Base-by-base conservation (phyloP, 1,284 basidiomycete species). In the Malassezia obtusa region DNA sequence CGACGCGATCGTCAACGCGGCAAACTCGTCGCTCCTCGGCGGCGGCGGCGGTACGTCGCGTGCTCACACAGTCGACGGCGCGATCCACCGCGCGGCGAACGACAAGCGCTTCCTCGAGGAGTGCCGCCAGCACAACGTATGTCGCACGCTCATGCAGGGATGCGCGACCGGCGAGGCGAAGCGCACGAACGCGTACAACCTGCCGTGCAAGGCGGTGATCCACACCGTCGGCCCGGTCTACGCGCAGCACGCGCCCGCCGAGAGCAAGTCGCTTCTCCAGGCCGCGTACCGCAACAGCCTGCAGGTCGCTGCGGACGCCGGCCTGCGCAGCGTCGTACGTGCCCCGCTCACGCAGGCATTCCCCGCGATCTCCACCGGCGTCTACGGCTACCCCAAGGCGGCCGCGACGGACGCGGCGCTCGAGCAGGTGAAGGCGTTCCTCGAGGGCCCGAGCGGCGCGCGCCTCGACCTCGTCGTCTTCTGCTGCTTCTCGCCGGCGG, bases 111-210 rank as follows among this genome's bases (percentile, higher is more conserved):
- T 96, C 4, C 64, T 84, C 2, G 76, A 80, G 50, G 89, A 90
- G 79, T 91, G 85, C 82, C 65, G 65, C 17, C 35, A 47, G 11
- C 58, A 63, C 22, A 49, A 61, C 26, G 56, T 58, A 19, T 26
- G 54, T 47, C 8, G 11, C 6, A 4, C 84, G 71, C 71, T 77
- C 40, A 79, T 76, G 45, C 78, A 82, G 49, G 89, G 90, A 7
- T 89, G 86, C 65, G 76, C 80, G 28, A 87, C 86, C 11, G 91
- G 91, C 25, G 79, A 86, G 57, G 83, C 86, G 10, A 91, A 89
- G 75, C 84, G 88, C 44, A 91, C 88, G 3, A 17, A 32, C 2
- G 76, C 61, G 0, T 72, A 74, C 64, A 53, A 65, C 48, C 63
- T 77, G 22, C 65, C 76, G 80, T 84, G 77, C 17, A 82, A 80